Evolutionary conservation across 306 rosid genomes (phyloP), one percentile per base, ranked within the genome.

Genomic region (Acacia melanoxylon): DNA sequence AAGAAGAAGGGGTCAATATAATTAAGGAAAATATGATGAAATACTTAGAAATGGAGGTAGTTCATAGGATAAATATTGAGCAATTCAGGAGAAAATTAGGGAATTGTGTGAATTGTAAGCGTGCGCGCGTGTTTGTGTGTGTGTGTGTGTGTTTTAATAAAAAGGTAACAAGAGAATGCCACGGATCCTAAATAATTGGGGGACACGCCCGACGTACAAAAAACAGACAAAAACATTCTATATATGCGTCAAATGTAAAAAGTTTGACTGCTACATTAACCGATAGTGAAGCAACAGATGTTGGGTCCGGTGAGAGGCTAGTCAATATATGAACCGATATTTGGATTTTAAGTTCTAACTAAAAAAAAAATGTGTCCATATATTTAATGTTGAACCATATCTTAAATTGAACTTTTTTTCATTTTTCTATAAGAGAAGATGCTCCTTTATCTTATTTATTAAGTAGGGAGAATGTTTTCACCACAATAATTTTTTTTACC

Each of bases 221-320:
- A 54, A 17, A 54, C 20, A 17, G 22, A 54, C 24, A 5, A 8
- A 54, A 54, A 54, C 22, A 54, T 54, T 19, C 61, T 7, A 19
- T 54, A 6, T 17, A 6, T 5, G 56, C 8, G 61, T 54, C 25
- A 20, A 19, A 19, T 54, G 24, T 7, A 8, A 71, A 37, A 77
- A 77, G 59, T 76, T 81, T 81, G 79, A 85, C 79, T 35, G 42
- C 45, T 17, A 7, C 5, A 16, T 49, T 1, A 49, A 49, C 16
- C 56, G 5, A 16, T 37, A 37, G 41, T 37, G 41, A 37, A 37
- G 41, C 41, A 6, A 6, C 41, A 6, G 41, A 37, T 6, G 41
- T 37, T 37, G 8, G 41, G 41, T 5, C 41, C 0, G 8, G 1
- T 6, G 41, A 37, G 5, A 1, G 41, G 41, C 41, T 37, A 6